Percentiles rank a stretch among this genome's conserved stretches.
Conservation (phyloP, 306 rosid genomes). For the Dryas alaskensis region DNA sequence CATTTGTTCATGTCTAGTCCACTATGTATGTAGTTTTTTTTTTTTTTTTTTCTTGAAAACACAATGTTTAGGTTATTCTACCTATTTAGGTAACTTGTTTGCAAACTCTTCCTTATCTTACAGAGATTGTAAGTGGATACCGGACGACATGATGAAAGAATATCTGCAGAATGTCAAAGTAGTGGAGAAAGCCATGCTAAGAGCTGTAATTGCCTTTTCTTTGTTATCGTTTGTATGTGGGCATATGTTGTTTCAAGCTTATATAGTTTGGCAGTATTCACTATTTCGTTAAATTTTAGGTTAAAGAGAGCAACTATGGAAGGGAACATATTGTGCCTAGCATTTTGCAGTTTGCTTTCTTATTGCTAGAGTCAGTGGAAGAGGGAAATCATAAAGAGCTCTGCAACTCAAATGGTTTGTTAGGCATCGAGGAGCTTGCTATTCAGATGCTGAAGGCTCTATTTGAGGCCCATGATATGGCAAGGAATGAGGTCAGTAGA, state of each 20-base stretch:
- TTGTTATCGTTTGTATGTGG: background rate
- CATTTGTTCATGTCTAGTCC: background rate
- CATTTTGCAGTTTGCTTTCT: conserved; percentile 37
- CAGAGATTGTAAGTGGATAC: conserved; percentile 45
- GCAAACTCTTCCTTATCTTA: conserved; percentile 4
- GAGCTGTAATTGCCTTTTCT: conserved; percentile 33
- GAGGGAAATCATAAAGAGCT: conserved; percentile 26
- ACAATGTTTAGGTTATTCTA: background rate
- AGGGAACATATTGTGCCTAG: conserved; percentile 43
- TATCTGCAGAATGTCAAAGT: conserved; percentile 31
- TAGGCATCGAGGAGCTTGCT: conserved; percentile 43
- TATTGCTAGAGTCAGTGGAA: conserved; percentile 37
- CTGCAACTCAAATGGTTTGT: conserved; percentile 25
- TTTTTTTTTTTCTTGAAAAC: background rate
- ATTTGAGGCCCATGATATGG: conserved; percentile 41
- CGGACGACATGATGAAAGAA: conserved; percentile 34
- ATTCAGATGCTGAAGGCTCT: conserved; percentile 36
- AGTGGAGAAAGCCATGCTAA: conserved; percentile 38
- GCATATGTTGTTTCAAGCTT: background rate
- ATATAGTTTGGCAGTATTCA: background rate
- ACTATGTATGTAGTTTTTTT: background rate
- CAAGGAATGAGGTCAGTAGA: conserved; percentile 37
- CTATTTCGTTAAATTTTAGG: conserved; percentile 17
- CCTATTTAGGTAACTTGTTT: background rate
- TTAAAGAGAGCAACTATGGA: conserved; percentile 38